Base-by-base conservation (phyloP, 768 basidiomycete genomes). In the Mycena floridula region DNA sequence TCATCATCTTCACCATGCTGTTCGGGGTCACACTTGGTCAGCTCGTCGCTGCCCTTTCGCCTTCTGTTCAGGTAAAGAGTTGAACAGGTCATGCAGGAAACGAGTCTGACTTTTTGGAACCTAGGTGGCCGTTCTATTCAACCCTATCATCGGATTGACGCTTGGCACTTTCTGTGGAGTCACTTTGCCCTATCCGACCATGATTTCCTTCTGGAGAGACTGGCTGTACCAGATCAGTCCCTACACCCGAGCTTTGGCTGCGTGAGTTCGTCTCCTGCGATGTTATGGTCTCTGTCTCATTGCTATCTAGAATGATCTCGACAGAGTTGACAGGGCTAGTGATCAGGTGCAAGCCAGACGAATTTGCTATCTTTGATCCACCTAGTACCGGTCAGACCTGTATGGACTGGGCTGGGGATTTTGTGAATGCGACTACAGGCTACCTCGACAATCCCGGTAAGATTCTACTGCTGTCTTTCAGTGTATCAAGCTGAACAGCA, bases 161-260 rank as follows among this genome's bases (percentile, higher is more conserved):
- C 74, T 89, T 40, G 63, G 76, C 4, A 73, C 81, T 13, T 90
- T 90, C 75, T 88, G 85, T 52, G 89, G 89, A 56, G 85, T 89
- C 13, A 83, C 84, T 1, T 77, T 89, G 44, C 86, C 85, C 0
- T 82, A 74, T 46, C 76, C 81, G 0, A 72, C 70, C 4, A 61
- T 89, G 59, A 70, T 72, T 8, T 57, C 59, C 23, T 89, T 88
- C 70, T 89, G 84, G 84, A 67, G 75, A 49, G 70, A 69, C n/a
- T 91, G 88, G 87, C 60, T 90, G 15, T 91, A 91, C 60, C 70
- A 81, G 49, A 63, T 85, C 7, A 67, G 69, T 37, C 88, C 89
- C 0, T 87, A 80, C 60, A 89, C 85, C 0, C 76, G 85, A 20
- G 68, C 78, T 9, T 61, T 90, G 21, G n/a, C n/a, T n/a, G n/a